phyloP scores from a whole-genome alignment of 352 stramenopile species.

The Phytophthora sojae region DNA sequence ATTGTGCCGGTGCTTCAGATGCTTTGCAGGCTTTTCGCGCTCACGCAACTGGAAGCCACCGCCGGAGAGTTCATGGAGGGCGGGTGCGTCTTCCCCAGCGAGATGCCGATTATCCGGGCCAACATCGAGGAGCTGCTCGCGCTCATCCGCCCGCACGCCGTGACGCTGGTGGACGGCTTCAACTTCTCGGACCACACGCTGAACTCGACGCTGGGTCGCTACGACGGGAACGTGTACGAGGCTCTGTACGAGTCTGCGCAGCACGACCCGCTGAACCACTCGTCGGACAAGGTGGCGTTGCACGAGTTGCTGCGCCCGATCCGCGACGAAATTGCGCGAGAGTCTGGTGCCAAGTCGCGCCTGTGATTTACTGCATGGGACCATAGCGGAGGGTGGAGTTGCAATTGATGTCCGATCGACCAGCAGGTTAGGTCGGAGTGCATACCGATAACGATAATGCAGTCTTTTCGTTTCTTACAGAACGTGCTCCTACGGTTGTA shows the following conservation, averaged over 20 bases:
- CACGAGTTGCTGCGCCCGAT: slow-evolving; percentile 71
- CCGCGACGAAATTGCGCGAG: slow-evolving; percentile 50
- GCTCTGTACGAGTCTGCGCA: slow-evolving; percentile 67
- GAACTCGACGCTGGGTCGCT: slow-evolving; percentile 80
- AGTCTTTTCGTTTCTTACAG: too few relatives aligned
- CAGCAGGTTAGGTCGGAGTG: neutral
- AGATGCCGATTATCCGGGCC: slow-evolving; percentile 58
- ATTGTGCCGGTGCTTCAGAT: slow-evolving; percentile 53
- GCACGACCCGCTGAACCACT: slow-evolving; percentile 69
- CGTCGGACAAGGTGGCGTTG: slow-evolving; percentile 69
- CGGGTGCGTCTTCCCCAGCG: slow-evolving; percentile 47
- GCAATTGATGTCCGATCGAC: neutral
- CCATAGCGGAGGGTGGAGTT: neutral
- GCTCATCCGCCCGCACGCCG: slow-evolving; percentile 69
- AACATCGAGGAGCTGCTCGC: slow-evolving; percentile 61
- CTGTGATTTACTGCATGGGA: slow-evolving; percentile 28
- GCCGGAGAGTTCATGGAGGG: slow-evolving; percentile 76
- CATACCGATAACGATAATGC: neutral
- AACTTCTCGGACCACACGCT: slow-evolving; percentile 80
- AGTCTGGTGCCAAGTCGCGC: slow-evolving; percentile 30
- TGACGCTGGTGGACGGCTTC: slow-evolving; percentile 80
- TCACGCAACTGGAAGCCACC: slow-evolving; percentile 72
- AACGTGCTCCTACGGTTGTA: too few relatives aligned
- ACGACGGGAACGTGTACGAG: slow-evolving; percentile 81
- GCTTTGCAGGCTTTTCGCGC: slow-evolving; percentile 76